Percentiles rank a stretch among this genome's conserved stretches.
These are phyloP conservation scores for Aegilops bicornis DNA, from an alignment of 176 grass and related monocot genomes.

Conservation along the genomic window DNA sequence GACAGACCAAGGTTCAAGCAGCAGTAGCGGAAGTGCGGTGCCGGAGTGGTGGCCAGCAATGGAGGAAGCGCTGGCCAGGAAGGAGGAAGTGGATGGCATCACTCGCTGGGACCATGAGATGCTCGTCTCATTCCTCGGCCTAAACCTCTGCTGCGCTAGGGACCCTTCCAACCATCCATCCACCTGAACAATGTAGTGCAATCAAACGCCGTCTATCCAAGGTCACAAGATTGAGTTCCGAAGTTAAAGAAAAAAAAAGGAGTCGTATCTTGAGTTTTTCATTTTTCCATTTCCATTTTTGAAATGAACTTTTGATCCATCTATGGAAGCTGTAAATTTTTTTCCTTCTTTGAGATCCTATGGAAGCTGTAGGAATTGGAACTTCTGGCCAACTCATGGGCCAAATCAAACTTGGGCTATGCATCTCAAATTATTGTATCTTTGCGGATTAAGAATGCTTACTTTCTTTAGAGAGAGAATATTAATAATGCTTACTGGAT, in stretches of 20 bases:
- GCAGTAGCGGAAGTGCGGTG: background rate
- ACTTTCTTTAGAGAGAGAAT: too few relatives aligned
- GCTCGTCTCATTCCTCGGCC: slow-evolving; percentile 30
- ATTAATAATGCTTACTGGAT: background rate
- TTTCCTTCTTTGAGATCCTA: too few relatives aligned
- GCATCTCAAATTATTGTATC: background rate
- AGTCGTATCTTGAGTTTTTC: background rate
- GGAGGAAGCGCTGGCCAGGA: slow-evolving; percentile 35
- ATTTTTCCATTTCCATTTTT: background rate
- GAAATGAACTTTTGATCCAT: background rate
- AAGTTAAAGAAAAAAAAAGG: background rate
- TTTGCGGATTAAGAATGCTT: background rate
- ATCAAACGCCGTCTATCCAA: background rate
- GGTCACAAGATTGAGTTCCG: background rate
- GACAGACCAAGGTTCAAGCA: background rate
- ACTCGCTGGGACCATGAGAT: background rate
- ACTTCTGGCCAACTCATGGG: background rate
- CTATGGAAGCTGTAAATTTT: background rate
- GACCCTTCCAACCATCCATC: background rate
- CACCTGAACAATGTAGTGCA: background rate
- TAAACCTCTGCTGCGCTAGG: background rate
- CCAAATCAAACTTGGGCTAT: background rate
- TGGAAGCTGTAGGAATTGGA: background rate
- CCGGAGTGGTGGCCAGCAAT: slow-evolving; percentile 52
- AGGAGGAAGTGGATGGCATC: slow-evolving; percentile 3